Evolutionary conservation across 2,329 filamentous ascomycete genomes (phyloP).

Genomic region (Mycosphaerella arachidis): DNA sequence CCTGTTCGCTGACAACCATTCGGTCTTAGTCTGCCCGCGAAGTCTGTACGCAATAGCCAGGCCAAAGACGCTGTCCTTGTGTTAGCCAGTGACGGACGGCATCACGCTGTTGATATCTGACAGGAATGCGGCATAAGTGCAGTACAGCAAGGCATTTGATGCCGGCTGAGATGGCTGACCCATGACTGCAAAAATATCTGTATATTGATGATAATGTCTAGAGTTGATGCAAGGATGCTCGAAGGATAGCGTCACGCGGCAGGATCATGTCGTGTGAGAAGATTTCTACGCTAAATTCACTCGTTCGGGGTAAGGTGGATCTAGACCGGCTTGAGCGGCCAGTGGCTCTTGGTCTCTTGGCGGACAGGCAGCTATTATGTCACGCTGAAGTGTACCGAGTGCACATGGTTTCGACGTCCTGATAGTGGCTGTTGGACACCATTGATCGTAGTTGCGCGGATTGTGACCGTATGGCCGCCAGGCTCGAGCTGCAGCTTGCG

Average conservation of each 20-base stretch:
- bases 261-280: neutral
- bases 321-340: neutral
- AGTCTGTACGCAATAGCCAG: slow-evolving; percentile 53
- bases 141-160: slow-evolving; percentile 78
- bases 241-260: neutral
- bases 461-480: slow-evolving; percentile 7
- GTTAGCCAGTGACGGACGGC: slow-evolving; percentile 32
- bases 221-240: neutral
- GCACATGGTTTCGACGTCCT: slow-evolving; percentile 26
- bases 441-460: slow-evolving; percentile 14
- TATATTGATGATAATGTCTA: neutral
- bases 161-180: slow-evolving; percentile 69
- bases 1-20: slow-evolving; percentile 71
- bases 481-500: neutral
- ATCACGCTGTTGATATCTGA: slow-evolving; percentile 32
- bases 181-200: slow-evolving; percentile 48
- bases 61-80: slow-evolving; percentile 56
- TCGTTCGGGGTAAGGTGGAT: neutral
- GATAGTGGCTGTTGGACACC: slow-evolving; percentile 22
- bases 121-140: slow-evolving; percentile 75
- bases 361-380: neutral
- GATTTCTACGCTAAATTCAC: neutral
- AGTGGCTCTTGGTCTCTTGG: neutral
- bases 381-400: slow-evolving; percentile 5
- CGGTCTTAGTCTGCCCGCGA: slow-evolving; percentile 60